phyloP scores from a whole-genome alignment of 2,329 filamentous ascomycete species.

The Fusarium agapanthi region DNA sequence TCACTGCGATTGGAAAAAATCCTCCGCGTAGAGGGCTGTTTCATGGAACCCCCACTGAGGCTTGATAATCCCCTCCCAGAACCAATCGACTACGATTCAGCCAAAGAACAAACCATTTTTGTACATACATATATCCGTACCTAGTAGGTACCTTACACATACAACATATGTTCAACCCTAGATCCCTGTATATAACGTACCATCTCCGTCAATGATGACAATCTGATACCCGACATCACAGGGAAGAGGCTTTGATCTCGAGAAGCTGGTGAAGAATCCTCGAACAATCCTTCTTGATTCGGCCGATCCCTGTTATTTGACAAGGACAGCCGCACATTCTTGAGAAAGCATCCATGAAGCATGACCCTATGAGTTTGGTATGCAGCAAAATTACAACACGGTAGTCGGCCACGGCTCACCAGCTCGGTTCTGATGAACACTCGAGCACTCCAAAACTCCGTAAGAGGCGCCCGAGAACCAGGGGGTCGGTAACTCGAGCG shows the following conservation, averaged over 20 bases:
- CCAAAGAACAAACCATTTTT: not conserved
- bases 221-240: slow-evolving; percentile 12
- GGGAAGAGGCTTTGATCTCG: not conserved
- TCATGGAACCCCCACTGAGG: slow-evolving; percentile 1
- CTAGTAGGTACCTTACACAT: not conserved
- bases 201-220: not conserved
- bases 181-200: slow-evolving; percentile 6
- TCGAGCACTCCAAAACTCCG: not conserved
- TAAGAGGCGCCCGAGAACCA: slow-evolving; percentile 15
- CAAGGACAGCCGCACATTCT: not conserved
- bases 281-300: not conserved
- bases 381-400: not conserved
- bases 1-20: not conserved
- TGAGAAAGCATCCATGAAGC: not conserved
- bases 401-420: not conserved
- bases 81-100: not conserved
- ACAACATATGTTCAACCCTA: not conserved
- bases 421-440: not conserved
- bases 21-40: not conserved
- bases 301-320: not conserved
- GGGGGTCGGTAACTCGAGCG: slow-evolving; percentile 17
- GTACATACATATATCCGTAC: not conserved
- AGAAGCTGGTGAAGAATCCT: not conserved
- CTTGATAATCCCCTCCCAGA: not conserved
- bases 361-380: not conserved